Base-by-base conservation (phyloP, 2,329 filamentous ascomycete species). In the Phyllosticta citriasiana region DNA sequence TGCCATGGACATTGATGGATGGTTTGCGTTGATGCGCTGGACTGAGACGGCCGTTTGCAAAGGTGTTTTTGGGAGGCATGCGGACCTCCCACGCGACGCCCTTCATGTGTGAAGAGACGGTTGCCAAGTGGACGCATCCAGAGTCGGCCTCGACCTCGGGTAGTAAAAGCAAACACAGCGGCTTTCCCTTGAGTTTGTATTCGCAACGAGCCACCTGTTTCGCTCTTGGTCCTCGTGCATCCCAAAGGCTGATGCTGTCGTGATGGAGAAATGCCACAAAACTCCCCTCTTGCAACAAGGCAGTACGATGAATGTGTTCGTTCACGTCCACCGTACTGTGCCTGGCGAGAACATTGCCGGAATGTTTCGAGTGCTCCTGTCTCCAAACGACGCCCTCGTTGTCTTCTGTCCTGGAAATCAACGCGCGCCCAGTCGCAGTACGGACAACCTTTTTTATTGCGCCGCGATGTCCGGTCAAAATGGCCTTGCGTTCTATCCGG, bases 371-470 rank as follows among this genome's bases (percentile, higher is more conserved):
- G 26, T 79, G 73, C 59, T 79, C 76, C 71, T 95, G 89, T 64
- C 83, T 85, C 92, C 92, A 97, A 2, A 97, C 82, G 65, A 93
- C 85, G 62, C 86, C 87, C 71, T 96, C 89, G 63, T 90, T 88
- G 53, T 86, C 80, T 63, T 85, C 81, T 0, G 92, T 96, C 57
- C 90, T 82, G 6, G 92, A 96, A 33, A 96, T 85, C 53, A 96
- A 79, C 4, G 90, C 88, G 65, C 85, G 82, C 8, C 91, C 92
- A 67, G 86, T 89, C 53, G 88, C 88, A 68, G 92, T 95, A 63
- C 91, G 87, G 54, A 95, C 87, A 63, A 96, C 89, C 70, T 95
- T 96, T 68, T 88, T 87, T 64, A 97, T 85, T 0, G 89, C 80
- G 16, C 82, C 82, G 16, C 88, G 88, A 76, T 97, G 92, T 0